Conservation (phyloP, 2,329 filamentous ascomycete species). For the Scedosporium minutisporum region DNA sequence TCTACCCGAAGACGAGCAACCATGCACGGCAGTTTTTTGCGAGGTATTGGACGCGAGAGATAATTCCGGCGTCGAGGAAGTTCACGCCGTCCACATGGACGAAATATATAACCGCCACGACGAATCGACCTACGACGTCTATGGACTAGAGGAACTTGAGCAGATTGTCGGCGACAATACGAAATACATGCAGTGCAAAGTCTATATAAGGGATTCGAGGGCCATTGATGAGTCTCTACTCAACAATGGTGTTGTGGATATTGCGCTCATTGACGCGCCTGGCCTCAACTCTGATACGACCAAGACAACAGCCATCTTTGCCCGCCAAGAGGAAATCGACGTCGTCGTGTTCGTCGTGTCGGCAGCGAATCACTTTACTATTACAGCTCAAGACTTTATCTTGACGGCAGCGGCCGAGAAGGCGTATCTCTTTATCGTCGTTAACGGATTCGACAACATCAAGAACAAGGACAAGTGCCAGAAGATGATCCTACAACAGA, state of each 20-base stretch:
- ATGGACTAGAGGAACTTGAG: slow-evolving; percentile 66
- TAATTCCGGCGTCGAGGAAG: slow-evolving; percentile 85
- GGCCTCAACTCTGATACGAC: slow-evolving; percentile 93
- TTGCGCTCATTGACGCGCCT: slow-evolving; percentile 92
- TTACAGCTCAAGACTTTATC: slow-evolving; percentile 97
- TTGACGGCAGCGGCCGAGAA: slow-evolving; percentile 93
- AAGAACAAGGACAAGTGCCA: slow-evolving; percentile 84
- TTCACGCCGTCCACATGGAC: slow-evolving; percentile 86
- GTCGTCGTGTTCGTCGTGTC: slow-evolving; percentile 98
- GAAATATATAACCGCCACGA: slow-evolving; percentile 75
- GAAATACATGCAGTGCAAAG: slow-evolving; percentile 87
- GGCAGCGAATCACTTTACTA: slow-evolving; percentile 93
- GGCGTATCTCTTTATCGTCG: slow-evolving; percentile 97
- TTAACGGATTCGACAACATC: slow-evolving; percentile 94
- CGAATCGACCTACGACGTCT: slow-evolving; percentile 90
- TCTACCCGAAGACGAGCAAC: slow-evolving; percentile 92
- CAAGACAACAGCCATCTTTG: slow-evolving; percentile 95
- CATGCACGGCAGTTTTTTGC: slow-evolving; percentile 96
- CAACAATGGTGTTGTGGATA: slow-evolving; percentile 96
- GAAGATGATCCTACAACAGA: slow-evolving; percentile 86
- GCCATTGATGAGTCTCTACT: slow-evolving; percentile 86
- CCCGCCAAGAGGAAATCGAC: slow-evolving; percentile 94
- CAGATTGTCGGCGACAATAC: slow-evolving; percentile 83
- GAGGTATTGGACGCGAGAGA: slow-evolving; percentile 89
- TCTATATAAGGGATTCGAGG: slow-evolving; percentile 86